These are phyloP conservation scores for Aspergillus pseudoviridinutans DNA, from an alignment of 2,329 filamentous ascomycete genomes.

Conservation along the genomic window DNA sequence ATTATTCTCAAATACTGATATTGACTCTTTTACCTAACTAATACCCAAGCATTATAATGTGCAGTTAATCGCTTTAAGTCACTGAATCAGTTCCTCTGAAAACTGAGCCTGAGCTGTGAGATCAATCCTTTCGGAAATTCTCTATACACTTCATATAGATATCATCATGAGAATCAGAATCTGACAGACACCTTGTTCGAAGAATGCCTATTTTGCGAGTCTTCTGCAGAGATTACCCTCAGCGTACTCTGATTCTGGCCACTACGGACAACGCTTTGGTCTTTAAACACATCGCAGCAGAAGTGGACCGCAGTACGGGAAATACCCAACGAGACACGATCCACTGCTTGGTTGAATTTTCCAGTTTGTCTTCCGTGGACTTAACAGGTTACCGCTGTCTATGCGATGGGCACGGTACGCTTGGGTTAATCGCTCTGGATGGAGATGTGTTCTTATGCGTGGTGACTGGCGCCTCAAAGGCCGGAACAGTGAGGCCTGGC, in stretches of 20 bases:
- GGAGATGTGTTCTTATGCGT: conserved; percentile 88
- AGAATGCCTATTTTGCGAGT: conserved; percentile 64
- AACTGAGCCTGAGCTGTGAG: background rate
- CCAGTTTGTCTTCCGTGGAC: conserved; percentile 59
- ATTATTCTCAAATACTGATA: background rate
- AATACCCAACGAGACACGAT: conserved; percentile 37
- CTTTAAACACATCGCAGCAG: conserved; percentile 71
- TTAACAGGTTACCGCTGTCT: conserved; percentile 73
- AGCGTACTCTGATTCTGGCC: conserved; percentile 81
- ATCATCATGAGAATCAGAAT: background rate
- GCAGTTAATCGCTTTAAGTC: background rate
- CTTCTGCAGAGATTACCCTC: conserved; percentile 79
- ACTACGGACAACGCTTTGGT: conserved; percentile 77
- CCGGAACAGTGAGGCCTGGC: conserved; percentile 77
- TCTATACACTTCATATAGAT: background rate
- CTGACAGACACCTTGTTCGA: background rate
- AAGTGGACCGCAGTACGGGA: conserved; percentile 46
- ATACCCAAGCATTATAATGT: background rate
- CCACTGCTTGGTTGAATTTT: conserved; percentile 87
- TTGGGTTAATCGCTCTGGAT: conserved; percentile 80
- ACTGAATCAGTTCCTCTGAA: background rate
- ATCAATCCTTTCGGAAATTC: background rate
- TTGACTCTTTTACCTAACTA: background rate
- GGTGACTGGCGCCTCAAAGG: conserved; percentile 72
- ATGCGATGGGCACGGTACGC: conserved; percentile 76